A percentile compares a stretch with the other conserved stretches of the same genome.
phyloP scores from a whole-genome alignment of 148 eudicot species.

The Fagopyrum esculentum region DNA sequence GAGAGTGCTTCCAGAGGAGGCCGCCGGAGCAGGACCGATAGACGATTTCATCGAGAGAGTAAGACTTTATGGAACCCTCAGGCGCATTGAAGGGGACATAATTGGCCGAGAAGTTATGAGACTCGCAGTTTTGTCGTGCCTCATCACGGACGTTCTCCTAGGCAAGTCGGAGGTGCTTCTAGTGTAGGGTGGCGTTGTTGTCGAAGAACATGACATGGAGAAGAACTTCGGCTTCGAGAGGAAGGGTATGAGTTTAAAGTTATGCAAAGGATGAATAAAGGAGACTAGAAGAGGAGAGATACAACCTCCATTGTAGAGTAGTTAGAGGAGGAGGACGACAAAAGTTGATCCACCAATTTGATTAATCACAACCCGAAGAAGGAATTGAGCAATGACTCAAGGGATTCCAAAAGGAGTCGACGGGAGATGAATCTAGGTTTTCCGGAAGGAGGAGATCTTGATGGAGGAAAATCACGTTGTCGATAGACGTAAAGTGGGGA shows the following conservation, averaged over 20 bases:
- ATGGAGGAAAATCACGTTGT: too few species aligned
- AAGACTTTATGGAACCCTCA: constrained; percentile 44
- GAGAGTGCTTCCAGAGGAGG: constrained; percentile 54
- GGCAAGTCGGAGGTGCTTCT: constrained; percentile 41
- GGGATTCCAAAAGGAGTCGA: too few species aligned
- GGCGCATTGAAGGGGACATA: constrained; percentile 66
- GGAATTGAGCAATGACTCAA: too few species aligned
- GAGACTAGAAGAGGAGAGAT: too few species aligned
- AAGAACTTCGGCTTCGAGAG: neutral
- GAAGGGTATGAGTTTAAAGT: constrained; percentile 10
- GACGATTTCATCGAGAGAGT: constrained; percentile 93
- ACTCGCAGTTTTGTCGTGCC: constrained; percentile 44
- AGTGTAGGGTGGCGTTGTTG: neutral
- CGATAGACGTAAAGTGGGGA: too few species aligned
- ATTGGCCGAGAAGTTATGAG: constrained; percentile 64
- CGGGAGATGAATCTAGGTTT: too few species aligned
- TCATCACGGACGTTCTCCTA: constrained; percentile 72
- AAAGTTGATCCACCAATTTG: too few species aligned
- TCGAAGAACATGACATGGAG: constrained; percentile 19
- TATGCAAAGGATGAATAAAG: too few species aligned
- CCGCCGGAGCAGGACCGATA: constrained; percentile 78
- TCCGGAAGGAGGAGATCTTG: too few species aligned
- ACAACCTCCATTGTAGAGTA: too few species aligned
- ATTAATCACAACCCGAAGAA: too few species aligned
- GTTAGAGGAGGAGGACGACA: too few species aligned